A percentile compares a stretch with the other conserved stretches of the same genome.
Evolutionary conservation across 306 rosid species (phyloP).

Genomic region (Quercus glauca): DNA sequence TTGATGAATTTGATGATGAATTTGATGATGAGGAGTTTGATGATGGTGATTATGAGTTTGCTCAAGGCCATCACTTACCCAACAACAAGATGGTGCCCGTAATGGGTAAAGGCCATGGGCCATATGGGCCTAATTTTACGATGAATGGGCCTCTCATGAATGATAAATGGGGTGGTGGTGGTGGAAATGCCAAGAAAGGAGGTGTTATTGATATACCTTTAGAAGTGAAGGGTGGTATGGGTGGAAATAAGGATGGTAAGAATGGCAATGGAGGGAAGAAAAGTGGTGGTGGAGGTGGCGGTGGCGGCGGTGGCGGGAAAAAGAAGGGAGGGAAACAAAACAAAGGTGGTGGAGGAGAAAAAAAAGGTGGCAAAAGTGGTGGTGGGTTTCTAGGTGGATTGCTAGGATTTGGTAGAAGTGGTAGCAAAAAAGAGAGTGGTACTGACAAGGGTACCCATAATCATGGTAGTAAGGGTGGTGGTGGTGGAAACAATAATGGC

Average conservation of each 20-base stretch:
- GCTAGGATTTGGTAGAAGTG: conserved; percentile 55
- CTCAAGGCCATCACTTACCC: conserved; percentile 44
- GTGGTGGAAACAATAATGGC: conserved; percentile 37
- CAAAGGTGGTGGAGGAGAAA: conserved; percentile 24
- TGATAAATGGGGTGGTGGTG: conserved; percentile 46
- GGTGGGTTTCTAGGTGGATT: conserved; percentile 45
- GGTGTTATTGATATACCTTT: conserved; percentile 61
- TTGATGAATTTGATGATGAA: conserved; percentile 36
- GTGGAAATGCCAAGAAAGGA: conserved; percentile 56
- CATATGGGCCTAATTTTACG: conserved; percentile 50
- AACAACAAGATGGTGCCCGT: conserved; percentile 32
- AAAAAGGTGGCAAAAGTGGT: conserved; percentile 20
- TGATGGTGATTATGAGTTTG: conserved; percentile 39
- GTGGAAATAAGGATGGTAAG: conserved; percentile 48
- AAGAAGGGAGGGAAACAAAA: conserved; percentile 44
- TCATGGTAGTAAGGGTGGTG: conserved; percentile 31
- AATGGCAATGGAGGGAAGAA: conserved; percentile 49
- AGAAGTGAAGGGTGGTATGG: conserved; percentile 45
- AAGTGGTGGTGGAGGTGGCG: conserved; percentile 23
- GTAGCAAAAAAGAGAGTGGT: conserved; percentile 43
- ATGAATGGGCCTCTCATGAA: conserved; percentile 50
- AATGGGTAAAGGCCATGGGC: conserved; percentile 52
- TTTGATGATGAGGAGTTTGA: conserved; percentile 30
- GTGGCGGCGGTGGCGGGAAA: conserved; percentile 31
- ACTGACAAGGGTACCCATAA: conserved; percentile 21